Evolutionary conservation across 148 eudicot genomes (phyloP), one percentile per base, ranked within the genome.

Genomic region (Cornus kousa): DNA sequence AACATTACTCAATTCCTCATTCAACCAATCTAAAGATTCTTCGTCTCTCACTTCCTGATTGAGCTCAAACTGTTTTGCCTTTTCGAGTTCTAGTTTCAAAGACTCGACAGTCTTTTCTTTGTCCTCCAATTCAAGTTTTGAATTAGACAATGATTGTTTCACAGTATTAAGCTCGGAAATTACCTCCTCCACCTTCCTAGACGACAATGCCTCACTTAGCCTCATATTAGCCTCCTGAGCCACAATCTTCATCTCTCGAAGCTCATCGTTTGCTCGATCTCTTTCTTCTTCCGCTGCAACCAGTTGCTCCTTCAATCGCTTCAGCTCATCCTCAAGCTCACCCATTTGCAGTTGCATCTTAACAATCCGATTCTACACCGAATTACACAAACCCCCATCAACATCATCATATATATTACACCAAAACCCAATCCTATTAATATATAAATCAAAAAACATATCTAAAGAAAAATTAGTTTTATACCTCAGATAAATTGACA

Each of bases 291-390:
- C 85, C 2, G 68, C 80, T 33, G 55, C 77, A 37, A 60, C 77
- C 75, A 87, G 66, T 77, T 86, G 87, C 50, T 82, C 79, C 68
- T 82, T 89, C 40, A 85, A 78, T 77, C 74, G 76, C 79, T 64
- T 82, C 73, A 90, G 75, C 85, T 89, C 92, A 73, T 89, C 90
- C 71, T 86, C 88, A 24, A 81, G 67, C 53, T 82, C 75, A 48
- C 83, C 83, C 59, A 43, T 71, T 65, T 80, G 86, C 14, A 12
- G 59, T 73, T 80, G 81, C 67, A 32, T 40, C 24, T 48, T 55
- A 50, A 40, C 72, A 31, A 32, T 70, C 66, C 35, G 78, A 71
- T 80, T 86, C 82, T 82, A 74, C 67, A 79, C 46, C 67, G 32
- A 69, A 37, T 32, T 33, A 20, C 9, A 35, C 24, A 71, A 43